These are phyloP conservation scores for Alternaria sp. DNA, from an alignment of 2,329 filamentous ascomycete species.

Conservation along the genomic window DNA sequence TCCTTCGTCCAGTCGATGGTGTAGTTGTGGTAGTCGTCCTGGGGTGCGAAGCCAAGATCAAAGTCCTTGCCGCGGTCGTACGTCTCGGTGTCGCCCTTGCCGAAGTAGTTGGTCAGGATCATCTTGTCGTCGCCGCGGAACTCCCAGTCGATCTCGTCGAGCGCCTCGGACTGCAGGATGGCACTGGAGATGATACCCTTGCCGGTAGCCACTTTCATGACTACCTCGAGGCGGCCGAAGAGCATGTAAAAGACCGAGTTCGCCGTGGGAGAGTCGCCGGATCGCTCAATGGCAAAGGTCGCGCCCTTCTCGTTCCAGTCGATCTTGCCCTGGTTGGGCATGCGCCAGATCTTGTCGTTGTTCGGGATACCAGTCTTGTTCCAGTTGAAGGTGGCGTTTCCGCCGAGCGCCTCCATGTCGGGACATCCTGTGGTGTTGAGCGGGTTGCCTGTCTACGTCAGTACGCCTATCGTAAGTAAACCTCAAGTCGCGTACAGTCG, in stretches of 20 bases:
- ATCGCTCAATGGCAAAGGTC: slow-evolving; percentile 72
- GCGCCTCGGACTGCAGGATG: slow-evolving; percentile 59
- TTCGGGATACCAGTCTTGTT: slow-evolving; percentile 57
- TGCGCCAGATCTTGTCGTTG: slow-evolving; percentile 61
- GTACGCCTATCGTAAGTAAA: not conserved
- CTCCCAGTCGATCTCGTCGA: slow-evolving; percentile 64
- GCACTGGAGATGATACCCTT: slow-evolving; percentile 59
- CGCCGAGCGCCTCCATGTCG: slow-evolving; percentile 72
- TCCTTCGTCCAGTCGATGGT: slow-evolving; percentile 71
- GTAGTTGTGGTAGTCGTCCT: slow-evolving; percentile 51
- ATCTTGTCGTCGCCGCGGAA: slow-evolving; percentile 50
- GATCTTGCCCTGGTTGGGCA: slow-evolving; percentile 70
- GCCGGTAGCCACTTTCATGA: slow-evolving; percentile 57
- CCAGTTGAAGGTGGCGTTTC: slow-evolving; percentile 59
- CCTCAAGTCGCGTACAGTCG: slow-evolving; percentile 51
- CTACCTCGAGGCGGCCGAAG: slow-evolving; percentile 59
- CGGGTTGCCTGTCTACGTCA: slow-evolving; percentile 66
- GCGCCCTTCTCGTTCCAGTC: slow-evolving; percentile 69
- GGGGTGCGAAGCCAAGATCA: slow-evolving; percentile 34
- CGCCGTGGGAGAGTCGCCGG: slow-evolving; percentile 78
- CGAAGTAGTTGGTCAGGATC: slow-evolving; percentile 61
- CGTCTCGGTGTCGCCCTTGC: slow-evolving; percentile 61
- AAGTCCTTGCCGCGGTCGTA: slow-evolving; percentile 56
- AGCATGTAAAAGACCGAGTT: slow-evolving; percentile 65
- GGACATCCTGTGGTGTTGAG: slow-evolving; percentile 71